phyloP scores from a whole-genome alignment of 2,329 filamentous ascomycete species.

The Zymoseptoria tritici region DNA sequence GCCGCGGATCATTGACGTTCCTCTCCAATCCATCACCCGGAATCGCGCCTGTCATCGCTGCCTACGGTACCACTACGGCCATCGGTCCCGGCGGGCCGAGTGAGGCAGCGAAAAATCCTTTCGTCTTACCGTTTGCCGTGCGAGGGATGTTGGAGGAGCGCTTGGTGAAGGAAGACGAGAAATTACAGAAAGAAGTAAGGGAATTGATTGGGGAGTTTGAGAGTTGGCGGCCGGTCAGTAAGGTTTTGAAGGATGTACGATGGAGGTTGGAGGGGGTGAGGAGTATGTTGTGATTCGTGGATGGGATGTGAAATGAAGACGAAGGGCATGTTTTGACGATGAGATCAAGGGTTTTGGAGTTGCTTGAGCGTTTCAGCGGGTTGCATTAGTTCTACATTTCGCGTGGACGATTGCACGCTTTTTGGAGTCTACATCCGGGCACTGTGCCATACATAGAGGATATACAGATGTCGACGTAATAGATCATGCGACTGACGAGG shows the following conservation, averaged over 20 bases:
- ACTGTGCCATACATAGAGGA: too few species aligned
- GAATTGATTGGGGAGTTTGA: conserved; percentile 83
- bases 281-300: conserved; percentile 56
- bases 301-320: not conserved
- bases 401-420: too few species aligned
- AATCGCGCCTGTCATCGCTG: conserved; percentile 26
- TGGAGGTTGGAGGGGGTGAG: conserved; percentile 86
- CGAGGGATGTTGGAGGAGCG: conserved; percentile 87
- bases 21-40: conserved; percentile 19
- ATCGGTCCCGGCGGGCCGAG: conserved; percentile 13
- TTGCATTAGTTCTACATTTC: too few species aligned
- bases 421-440: too few species aligned
- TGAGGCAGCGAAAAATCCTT: conserved; percentile 59
- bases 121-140: conserved; percentile 92
- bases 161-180: conserved; percentile 73
- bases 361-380: too few species aligned
- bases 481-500: too few species aligned
- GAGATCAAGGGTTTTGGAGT: too few species aligned
- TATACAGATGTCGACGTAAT: too few species aligned
- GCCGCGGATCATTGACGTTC: conserved; percentile 24
- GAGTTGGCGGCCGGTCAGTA: conserved; percentile 82
- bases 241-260: conserved; percentile 91
- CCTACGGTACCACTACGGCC: conserved; percentile 31
- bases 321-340: not conserved
- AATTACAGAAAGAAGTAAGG: conserved; percentile 57